Base-by-base conservation (phyloP, 441 rosid genomes). In the Brassica hybrid region DNA sequence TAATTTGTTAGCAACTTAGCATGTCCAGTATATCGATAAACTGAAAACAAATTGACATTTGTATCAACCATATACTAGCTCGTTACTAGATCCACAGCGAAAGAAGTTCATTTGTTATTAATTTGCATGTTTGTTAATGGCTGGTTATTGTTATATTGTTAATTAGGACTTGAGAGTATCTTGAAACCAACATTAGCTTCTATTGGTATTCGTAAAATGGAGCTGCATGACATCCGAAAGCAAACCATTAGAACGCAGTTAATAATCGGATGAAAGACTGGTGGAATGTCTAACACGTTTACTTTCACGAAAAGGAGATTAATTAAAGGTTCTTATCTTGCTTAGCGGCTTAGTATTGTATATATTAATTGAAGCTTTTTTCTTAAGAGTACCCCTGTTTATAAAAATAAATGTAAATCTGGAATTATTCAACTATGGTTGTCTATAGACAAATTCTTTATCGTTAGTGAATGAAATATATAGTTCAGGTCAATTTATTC, bases 161-260 rank as follows among this genome's bases (percentile, higher is more conserved):
- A n/a, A n/a, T n/a, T n/a, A n/a, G n/a, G n/a, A n/a, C n/a, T n/a
- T n/a, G n/a, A 17, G 64, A 38, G 36, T 19, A 58, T 21, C 38
- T 71, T 58, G 66, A 23, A 71, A 59, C 21, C 36, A 71, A 21
- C 56, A 59, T 41, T 59, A 59, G 58, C 36, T 38, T 57, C 41
- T 27, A 41, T 23, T 60, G 58, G 67, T 21, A 45, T 41, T n/a
- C 7, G 57, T 62, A 72, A 25, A 72, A 45, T 48, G 69, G 54
- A 72, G 30, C 61, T 32, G 57, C 57, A 14, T 14, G 50, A 72
- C 48, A 62, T 62, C 14, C 25, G 16, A 17, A 72, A 45, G 60
- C 7, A 50, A 59, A 67, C 61, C 61, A 67, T 27, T 59, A 12
- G 10, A 41, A 75, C 14, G 60, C 57, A 67, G 60, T 75, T 58